Base-by-base conservation (phyloP, 192 early-diverging fungal species). In the Linnemannia schmuckeri region DNA sequence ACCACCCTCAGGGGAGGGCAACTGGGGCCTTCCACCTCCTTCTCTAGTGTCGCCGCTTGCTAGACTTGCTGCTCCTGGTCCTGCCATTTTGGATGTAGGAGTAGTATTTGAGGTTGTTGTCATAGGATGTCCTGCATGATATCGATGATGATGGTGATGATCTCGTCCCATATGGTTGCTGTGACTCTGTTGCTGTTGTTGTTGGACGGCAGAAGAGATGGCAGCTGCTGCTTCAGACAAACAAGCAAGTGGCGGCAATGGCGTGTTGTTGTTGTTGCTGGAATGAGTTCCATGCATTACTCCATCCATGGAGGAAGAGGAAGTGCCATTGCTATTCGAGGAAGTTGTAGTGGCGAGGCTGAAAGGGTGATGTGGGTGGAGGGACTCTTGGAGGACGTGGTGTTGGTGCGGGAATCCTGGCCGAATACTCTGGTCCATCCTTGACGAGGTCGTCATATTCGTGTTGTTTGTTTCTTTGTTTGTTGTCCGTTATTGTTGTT, bases 321-420 rank as follows among this genome's bases (percentile, higher is more conserved):
- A 37, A 30, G 4, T 49, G 44, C 33, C 54, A 54, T 54, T 49
- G 74, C 33, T 54, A 18, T 55, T 47, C 10, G 30, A 20, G 13
- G n/a, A 37, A 27, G 47, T 54, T 2, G 74, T 33, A 6, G 73
- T 35, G 13, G 74, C n/a, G 30, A 75, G 27, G 35, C 47, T 75
- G 49, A 75, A 75, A 30, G 74, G 74, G 54, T 75, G 74, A 13
- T 54, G 74, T 20, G 74, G 74, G 27, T 74, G 72, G n/a, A 74
- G 38, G 7, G 72, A 47, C 38, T 66, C 61, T 33, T 66, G 61
- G 61, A 66, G 61, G 30, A 66, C 61, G 30, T 66, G 61, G 30
- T 74, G 72, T 10, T 41, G 44, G 44, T 74, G 72, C 20, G 72
- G 41, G 54, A 57, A 75, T 24, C 47, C n/a, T 10, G 74, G 49